Conservation (phyloP, 192 early-diverging fungal species). For the Gaertneriomyces semiglobifer region DNA sequence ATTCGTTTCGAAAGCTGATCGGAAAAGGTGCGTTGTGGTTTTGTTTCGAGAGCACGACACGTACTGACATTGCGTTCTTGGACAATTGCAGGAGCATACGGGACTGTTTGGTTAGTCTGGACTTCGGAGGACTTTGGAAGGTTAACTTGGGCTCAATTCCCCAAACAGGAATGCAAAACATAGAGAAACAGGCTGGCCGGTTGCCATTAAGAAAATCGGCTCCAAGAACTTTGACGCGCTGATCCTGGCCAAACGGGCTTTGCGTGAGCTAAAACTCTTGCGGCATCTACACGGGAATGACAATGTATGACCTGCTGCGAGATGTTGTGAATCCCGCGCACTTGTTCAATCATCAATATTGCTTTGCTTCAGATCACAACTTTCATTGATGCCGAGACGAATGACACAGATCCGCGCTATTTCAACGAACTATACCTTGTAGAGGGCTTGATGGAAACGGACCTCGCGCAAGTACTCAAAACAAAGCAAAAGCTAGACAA, state of each 20-base stretch:
- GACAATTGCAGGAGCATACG: conserved; percentile 8
- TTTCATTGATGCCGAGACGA: conserved; percentile 87
- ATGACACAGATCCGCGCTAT: conserved; percentile 57
- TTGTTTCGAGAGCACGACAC: no score
- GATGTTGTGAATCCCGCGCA: background rate
- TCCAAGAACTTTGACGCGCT: conserved; percentile 59
- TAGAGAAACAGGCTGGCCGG: conserved; percentile 40
- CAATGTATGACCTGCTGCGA: conserved; percentile 47
- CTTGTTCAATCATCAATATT: conserved; percentile 8
- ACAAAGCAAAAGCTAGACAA: conserved; percentile 89
- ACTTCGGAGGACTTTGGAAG: no score
- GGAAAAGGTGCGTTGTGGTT: conserved; percentile 12
- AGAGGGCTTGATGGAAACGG: conserved; percentile 99
- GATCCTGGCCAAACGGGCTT: conserved; percentile 68
- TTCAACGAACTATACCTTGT: conserved; percentile 96
- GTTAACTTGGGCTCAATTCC: no score
- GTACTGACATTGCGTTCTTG: no score
- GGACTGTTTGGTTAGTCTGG: conserved; percentile 12
- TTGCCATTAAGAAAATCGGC: conserved; percentile 69
- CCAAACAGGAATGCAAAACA: conserved; percentile 30
- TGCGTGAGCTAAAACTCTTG: conserved; percentile 71
- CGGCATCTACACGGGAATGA: conserved; percentile 70
- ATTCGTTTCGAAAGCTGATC: conserved; percentile 25
- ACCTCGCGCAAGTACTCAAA: conserved; percentile 95
- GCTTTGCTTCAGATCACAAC: conserved; percentile 72